Conservation (phyloP, 345 rosid genomes). For the Corymbia maculata region DNA sequence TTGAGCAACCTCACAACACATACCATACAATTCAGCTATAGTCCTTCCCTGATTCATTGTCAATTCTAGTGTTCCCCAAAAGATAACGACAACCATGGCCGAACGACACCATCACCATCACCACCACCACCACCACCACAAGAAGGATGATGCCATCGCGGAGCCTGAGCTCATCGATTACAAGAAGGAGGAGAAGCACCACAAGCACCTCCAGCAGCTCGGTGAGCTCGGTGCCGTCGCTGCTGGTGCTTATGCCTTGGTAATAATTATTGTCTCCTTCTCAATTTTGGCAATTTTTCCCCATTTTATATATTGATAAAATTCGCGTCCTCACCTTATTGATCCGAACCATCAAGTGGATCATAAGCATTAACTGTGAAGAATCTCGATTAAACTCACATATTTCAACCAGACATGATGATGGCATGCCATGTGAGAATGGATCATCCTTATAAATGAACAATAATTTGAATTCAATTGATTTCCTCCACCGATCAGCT, state of each 20-base stretch:
- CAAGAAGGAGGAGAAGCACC: slow-evolving; percentile 52
- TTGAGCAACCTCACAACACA: background rate
- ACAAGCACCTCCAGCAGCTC: slow-evolving; percentile 40
- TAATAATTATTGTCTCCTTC: background rate
- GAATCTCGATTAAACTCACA: background rate
- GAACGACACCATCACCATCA: slow-evolving; percentile 36
- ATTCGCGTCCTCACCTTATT: background rate
- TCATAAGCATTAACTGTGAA: background rate
- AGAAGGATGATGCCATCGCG: slow-evolving; percentile 1
- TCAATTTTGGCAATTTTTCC: background rate
- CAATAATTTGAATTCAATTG: background rate
- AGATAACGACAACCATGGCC: slow-evolving; percentile 10
- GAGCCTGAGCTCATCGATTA: slow-evolving; percentile 9
- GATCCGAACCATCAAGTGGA: background rate
- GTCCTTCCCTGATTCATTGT: background rate
- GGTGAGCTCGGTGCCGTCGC: slow-evolving; percentile 32
- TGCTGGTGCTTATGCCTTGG: slow-evolving; percentile 46
- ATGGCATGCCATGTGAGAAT: background rate
- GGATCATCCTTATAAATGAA: background rate
- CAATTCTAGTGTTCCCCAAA: background rate
- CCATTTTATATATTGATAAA: no score
- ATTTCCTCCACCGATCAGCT: background rate
- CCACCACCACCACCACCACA: slow-evolving; percentile 30
- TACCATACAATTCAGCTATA: no score
- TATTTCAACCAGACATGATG: background rate